Evolutionary conservation across 805 yeast genomes (phyloP).

Genomic region (Wickerhamomyces bisporus): DNA sequence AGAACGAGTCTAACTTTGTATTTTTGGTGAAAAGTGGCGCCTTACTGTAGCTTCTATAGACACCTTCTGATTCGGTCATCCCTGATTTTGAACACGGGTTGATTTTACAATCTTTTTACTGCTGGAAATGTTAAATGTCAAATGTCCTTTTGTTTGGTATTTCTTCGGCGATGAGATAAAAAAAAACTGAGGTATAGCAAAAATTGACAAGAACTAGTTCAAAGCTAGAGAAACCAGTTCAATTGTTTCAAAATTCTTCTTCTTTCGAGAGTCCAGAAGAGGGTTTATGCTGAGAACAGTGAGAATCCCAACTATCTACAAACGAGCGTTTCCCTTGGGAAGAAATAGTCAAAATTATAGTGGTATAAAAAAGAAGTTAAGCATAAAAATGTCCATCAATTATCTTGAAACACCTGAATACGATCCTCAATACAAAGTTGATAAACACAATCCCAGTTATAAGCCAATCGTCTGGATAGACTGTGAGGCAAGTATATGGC

Average conservation of each 20-base stretch:
- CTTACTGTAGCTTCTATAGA: not conserved
- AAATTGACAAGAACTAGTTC: too few species aligned
- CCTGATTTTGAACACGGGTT: too few species aligned
- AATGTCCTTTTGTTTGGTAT: too few species aligned
- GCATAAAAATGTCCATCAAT: constrained; percentile 6
- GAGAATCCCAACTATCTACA: not conserved
- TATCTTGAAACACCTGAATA: constrained; percentile 16
- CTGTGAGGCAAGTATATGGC: constrained; percentile 52
- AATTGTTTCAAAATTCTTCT: too few species aligned
- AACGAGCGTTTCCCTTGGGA: not conserved
- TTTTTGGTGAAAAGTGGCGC: constrained; percentile 14
- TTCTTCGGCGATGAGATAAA: too few species aligned
- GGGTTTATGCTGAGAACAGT: not conserved
- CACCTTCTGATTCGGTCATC: constrained; percentile 1
- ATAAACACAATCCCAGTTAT: constrained; percentile 12
- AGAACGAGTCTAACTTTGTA: constrained; percentile 36
- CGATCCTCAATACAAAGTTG: constrained; percentile 8
- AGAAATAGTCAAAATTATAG: not conserved
- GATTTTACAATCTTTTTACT: too few species aligned
- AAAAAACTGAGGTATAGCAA: too few species aligned
- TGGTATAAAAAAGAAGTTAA: not conserved
- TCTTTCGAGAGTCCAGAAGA: constrained; percentile 1
- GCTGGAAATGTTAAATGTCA: too few species aligned
- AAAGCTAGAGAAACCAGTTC: too few species aligned
- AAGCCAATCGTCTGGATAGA: constrained; percentile 85